Evolutionary conservation across 805 yeast species (phyloP), one percentile per base, ranked within the genome.

Genomic region (Cyberlindnera euphorbiae): DNA sequence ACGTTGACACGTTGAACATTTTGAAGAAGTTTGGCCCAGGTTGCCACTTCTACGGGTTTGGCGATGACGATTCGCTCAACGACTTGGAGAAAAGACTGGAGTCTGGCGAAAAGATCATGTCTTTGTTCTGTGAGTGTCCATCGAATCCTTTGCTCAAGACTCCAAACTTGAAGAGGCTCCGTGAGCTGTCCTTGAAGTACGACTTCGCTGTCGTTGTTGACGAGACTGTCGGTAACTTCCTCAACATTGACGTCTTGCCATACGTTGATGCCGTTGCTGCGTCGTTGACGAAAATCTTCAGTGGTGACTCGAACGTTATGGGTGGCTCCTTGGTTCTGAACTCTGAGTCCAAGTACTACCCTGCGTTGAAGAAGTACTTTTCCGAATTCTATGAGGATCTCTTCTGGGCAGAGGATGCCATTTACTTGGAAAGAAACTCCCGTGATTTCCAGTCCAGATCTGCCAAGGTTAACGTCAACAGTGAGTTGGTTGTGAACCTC

Each of bases 241-340:
- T 83, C 42, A 93, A 93, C 60, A 73, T 88, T 33, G 83, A 86
- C 47, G 83, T 83, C 5, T 66, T 87, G 39, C 82, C 86, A 15
- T 82, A 75, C 56, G 80, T 86, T n/a, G 99, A 93, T 59, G 72
- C 89, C 33, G 82, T 85, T 12, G 93, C 81, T 23, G 75, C 90
- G 22, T 86, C 96, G 8, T 67, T 93, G 43, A 89, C 97, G 9
- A 93, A 93, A 58, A 83, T 89, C 13, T 93, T 93, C 56, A 79
- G 90, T 25, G 97, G 97, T 17, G 96, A 87, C 57, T 82, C 95
- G 22, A 88, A 90, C 53, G 97, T 90, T 34, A 84, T 90, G 90
- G 96, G 88, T 1, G 98, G 98, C 3, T 79, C 90, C 10, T 59
- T 89, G 43, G 79, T 87, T 6, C 63, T 93, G 49, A 93, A 90